These are phyloP conservation scores for Ligustrum vulgare DNA, from an alignment of 257 asterid genomes.

Conservation along the genomic window DNA sequence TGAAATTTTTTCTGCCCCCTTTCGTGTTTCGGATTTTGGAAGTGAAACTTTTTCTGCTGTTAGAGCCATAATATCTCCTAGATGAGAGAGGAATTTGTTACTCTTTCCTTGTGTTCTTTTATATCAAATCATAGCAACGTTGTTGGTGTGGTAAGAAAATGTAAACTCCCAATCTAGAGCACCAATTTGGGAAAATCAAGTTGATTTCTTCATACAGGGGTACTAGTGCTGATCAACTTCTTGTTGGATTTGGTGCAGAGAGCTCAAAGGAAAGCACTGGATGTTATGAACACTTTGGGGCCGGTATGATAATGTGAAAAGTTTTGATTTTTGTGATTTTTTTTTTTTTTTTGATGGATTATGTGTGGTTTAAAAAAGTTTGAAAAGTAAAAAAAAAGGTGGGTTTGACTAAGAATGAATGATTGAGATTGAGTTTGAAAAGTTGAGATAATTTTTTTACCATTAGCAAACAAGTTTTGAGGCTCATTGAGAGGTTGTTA, in stretches of 20 bases:
- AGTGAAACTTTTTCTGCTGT: background rate
- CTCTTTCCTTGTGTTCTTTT: no score
- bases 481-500: constrained; percentile 76
- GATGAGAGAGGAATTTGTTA: background rate
- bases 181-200: constrained; percentile 11
- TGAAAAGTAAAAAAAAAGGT: no score
- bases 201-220: background rate
- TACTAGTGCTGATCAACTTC: background rate
- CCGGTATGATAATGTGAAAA: no score
- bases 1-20: background rate
- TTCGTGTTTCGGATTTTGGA: background rate
- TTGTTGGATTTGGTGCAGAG: constrained; percentile 51
- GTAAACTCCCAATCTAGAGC: background rate
- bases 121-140: no score
- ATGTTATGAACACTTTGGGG: constrained; percentile 87
- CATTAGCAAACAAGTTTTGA: constrained; percentile 77
- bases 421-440: no score
- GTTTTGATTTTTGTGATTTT: no score
- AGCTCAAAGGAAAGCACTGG: constrained; percentile 94
- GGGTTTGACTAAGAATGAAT: no score
- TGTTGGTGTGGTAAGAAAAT: background rate
- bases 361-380: no score
- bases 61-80: background rate
- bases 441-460: no score
- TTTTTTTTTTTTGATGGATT: no score